phyloP scores from a whole-genome alignment of 768 basidiomycete genomes.

The Mycena vitilis region DNA sequence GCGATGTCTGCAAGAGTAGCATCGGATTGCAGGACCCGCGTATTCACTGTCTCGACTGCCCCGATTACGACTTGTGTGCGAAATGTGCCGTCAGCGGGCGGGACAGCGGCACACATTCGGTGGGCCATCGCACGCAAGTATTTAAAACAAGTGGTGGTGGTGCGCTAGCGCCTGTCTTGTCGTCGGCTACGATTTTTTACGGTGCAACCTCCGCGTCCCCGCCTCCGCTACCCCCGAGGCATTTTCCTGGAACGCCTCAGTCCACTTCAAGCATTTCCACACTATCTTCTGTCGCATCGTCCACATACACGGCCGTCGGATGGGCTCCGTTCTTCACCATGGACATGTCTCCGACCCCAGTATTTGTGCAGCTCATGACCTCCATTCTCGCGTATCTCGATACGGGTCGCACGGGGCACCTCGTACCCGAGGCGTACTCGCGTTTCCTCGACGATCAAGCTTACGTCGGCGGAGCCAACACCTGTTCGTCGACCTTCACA shows the following conservation, averaged over 20 bases:
- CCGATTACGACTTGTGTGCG: slow-evolving; percentile 22
- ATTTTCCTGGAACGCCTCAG: neutral
- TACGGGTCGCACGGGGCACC: slow-evolving; percentile 17
- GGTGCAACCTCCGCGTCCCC: neutral
- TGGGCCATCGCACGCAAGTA: slow-evolving; percentile 7
- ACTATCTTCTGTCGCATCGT: neutral
- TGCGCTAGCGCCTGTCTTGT: neutral
- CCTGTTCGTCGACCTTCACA: slow-evolving; percentile 13
- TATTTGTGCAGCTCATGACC: slow-evolving; percentile 10
- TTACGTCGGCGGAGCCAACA: slow-evolving; percentile 27
- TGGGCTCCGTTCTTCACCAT: slow-evolving; percentile 30
- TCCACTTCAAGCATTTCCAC: neutral
- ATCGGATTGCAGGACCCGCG: slow-evolving; percentile 14
- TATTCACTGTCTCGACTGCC: slow-evolving; percentile 27
- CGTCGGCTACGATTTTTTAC: neutral
- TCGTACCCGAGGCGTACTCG: slow-evolving; percentile 32
- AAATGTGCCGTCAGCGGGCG: slow-evolving; percentile 24
- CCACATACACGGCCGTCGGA: neutral
- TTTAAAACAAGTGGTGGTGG: slow-evolving; percentile 14
- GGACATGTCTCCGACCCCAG: slow-evolving; percentile 24
- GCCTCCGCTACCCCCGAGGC: neutral
- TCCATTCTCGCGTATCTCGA: slow-evolving; percentile 32
- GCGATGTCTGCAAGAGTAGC: slow-evolving; percentile 20
- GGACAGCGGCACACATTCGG: neutral
- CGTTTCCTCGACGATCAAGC: slow-evolving; percentile 31